Conservation (phyloP, 768 basidiomycete genomes). For the Mycena galopus region DNA sequence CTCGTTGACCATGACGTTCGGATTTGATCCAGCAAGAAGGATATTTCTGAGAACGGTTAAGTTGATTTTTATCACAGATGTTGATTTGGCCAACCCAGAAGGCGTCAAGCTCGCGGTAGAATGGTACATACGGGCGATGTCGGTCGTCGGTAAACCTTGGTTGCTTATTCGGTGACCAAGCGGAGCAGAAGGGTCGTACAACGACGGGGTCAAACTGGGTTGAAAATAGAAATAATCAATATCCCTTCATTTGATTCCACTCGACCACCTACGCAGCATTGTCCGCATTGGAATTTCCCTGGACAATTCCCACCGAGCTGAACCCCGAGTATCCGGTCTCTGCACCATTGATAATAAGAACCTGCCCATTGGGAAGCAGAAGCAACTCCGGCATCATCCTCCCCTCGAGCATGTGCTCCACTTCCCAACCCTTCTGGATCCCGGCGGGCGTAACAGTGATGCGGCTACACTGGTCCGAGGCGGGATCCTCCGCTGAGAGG, state of each 20-base stretch:
- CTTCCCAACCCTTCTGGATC: constrained; percentile 51
- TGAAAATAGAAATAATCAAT: constrained; percentile 25
- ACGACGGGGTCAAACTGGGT: constrained; percentile 48
- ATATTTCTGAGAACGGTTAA: not conserved
- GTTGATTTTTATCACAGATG: too few species aligned
- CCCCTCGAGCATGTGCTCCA: constrained; percentile 61
- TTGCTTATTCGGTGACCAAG: constrained; percentile 55
- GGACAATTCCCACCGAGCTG: constrained; percentile 41
- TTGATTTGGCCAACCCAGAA: constrained; percentile 39
- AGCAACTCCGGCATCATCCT: constrained; percentile 70
- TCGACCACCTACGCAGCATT: constrained; percentile 58
- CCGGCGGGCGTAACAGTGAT: constrained; percentile 53
- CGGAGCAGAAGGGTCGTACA: constrained; percentile 54
- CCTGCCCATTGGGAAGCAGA: constrained; percentile 41
- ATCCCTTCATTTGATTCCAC: too few species aligned
- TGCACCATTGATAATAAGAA: constrained; percentile 66
- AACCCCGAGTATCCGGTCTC: constrained; percentile 45
- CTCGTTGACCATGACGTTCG: constrained; percentile 51
- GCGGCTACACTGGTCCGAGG: constrained; percentile 50
- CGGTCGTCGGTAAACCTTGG: constrained; percentile 42
- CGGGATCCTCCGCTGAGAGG: constrained; percentile 64
- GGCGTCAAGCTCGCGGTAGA: constrained; percentile 51
- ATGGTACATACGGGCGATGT: constrained; percentile 50
- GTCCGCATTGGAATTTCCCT: constrained; percentile 61
- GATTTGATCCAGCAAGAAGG: constrained; percentile 40